phyloP scores from a whole-genome alignment of 2,329 filamentous ascomycete species.

The Cladosporium halotolerans region DNA sequence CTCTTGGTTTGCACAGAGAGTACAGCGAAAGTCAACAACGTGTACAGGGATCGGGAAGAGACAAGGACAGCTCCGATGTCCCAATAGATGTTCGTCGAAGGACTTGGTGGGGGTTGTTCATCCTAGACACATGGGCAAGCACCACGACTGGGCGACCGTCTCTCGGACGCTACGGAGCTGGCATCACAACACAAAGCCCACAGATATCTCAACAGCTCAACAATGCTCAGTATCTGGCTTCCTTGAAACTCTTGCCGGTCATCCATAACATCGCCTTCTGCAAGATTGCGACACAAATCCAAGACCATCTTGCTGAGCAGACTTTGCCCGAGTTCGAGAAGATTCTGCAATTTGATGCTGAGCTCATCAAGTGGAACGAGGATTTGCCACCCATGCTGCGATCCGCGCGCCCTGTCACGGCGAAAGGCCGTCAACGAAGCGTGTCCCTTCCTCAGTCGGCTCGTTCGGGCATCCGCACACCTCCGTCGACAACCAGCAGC shows the following conservation, averaged over 20 bases:
- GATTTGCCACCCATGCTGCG: slow-evolving; percentile 51
- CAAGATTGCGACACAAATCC: slow-evolving; percentile 70
- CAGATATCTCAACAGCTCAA: slow-evolving; percentile 37
- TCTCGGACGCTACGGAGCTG: slow-evolving; percentile 60
- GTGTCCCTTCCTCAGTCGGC: slow-evolving; percentile 8
- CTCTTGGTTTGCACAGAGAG: slow-evolving; percentile 28
- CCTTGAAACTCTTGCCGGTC: slow-evolving; percentile 62
- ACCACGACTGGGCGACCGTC: slow-evolving; percentile 66
- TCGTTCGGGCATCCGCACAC: slow-evolving; percentile 10
- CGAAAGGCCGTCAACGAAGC: not conserved
- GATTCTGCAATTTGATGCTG: slow-evolving; percentile 58
- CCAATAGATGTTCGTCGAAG: slow-evolving; percentile 57
- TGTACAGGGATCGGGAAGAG: slow-evolving; percentile 27
- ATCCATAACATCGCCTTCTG: slow-evolving; percentile 75
- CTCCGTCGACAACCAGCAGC: slow-evolving; percentile 12
- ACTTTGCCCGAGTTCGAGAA: slow-evolving; percentile 63
- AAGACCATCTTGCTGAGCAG: slow-evolving; percentile 65
- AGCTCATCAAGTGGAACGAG: slow-evolving; percentile 67
- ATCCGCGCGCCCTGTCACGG: slow-evolving; percentile 12
- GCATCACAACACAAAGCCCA: slow-evolving; percentile 60
- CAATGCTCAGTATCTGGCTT: slow-evolving; percentile 39
- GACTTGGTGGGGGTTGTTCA: slow-evolving; percentile 71
- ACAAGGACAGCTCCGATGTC: slow-evolving; percentile 39
- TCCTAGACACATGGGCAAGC: slow-evolving; percentile 67
- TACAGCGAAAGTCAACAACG: slow-evolving; percentile 33